A percentile compares a stretch with the other conserved stretches of the same genome.
Conservation (phyloP, 768 basidiomycete species). For the Tulasnella calospora region DNA sequence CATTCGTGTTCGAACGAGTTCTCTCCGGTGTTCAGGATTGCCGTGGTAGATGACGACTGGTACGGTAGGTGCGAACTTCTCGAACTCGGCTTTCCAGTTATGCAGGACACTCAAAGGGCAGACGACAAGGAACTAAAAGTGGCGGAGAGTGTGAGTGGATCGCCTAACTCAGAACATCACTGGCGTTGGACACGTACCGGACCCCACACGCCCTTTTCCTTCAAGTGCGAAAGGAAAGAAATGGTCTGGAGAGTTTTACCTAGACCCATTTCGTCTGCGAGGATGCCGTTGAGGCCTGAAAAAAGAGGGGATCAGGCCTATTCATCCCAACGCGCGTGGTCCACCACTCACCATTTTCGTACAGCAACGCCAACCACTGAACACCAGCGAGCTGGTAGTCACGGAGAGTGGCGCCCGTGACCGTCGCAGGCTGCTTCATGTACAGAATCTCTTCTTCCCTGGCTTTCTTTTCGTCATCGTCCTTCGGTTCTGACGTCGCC, state of each 20-base stretch:
- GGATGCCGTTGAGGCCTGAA: slow-evolving; percentile 33
- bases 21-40: slow-evolving; percentile 59
- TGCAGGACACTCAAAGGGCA: slow-evolving; percentile 90
- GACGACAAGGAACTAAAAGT: slow-evolving; percentile 63
- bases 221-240: slow-evolving; percentile 85
- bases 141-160: not conserved
- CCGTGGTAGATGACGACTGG: slow-evolving; percentile 92
- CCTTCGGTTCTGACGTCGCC: slow-evolving; percentile 1
- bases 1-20: slow-evolving; percentile 9
- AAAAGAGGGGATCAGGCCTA: not conserved
- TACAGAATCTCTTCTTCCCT: slow-evolving; percentile 21
- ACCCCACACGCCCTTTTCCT: slow-evolving; percentile 62
- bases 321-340: not conserved
- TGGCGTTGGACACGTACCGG: slow-evolving; percentile 38
- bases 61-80: slow-evolving; percentile 75
- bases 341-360: slow-evolving; percentile 62
- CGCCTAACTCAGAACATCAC: not conserved
- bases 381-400: slow-evolving; percentile 91
- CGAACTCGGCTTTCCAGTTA: slow-evolving; percentile 85
- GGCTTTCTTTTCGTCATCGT: not conserved
- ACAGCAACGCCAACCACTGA: slow-evolving; percentile 89
- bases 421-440: slow-evolving; percentile 59
- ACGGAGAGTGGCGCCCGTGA: slow-evolving; percentile 83
- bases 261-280: slow-evolving; percentile 85
- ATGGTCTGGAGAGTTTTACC: slow-evolving; percentile 84